phyloP scores from a whole-genome alignment of 2,329 filamentous ascomycete genomes.

The Ceratocystis colombiana region DNA sequence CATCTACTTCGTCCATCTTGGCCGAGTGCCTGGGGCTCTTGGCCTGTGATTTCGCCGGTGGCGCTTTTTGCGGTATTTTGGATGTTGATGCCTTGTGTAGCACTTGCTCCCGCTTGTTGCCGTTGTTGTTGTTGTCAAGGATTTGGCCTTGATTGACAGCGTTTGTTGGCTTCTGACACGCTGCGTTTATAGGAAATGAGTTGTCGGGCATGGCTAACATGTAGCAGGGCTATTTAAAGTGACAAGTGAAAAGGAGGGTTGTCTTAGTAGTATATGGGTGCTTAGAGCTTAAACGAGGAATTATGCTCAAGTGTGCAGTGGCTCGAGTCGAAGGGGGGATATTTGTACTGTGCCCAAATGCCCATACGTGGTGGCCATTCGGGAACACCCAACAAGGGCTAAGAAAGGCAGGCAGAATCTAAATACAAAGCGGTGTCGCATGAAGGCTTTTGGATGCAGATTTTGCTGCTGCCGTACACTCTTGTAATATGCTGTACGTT shows the following conservation, averaged over 20 bases:
- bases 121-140: not conserved
- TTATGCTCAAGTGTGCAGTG: not conserved
- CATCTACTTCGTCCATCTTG: constrained; percentile 44
- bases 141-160: not conserved
- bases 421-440: not conserved
- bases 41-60: not conserved
- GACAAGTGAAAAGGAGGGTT: not conserved
- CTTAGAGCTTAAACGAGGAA: not conserved
- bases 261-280: not conserved
- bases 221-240: not conserved
- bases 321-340: not conserved
- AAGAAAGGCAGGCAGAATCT: not conserved
- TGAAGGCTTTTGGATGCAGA: not conserved
- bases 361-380: not conserved
- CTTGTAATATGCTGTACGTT: constrained; percentile 1
- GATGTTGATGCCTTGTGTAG: not conserved
- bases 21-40: not conserved
- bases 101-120: not conserved
- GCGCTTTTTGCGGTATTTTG: not conserved
- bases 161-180: not conserved
- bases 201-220: not conserved
- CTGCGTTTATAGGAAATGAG: not conserved
- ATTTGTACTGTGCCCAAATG: not conserved
- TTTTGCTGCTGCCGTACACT: not conserved
- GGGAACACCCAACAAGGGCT: not conserved